Evolutionary conservation across 2,329 filamentous ascomycete genomes (phyloP).

Genomic region (Dendryphion nanum): DNA sequence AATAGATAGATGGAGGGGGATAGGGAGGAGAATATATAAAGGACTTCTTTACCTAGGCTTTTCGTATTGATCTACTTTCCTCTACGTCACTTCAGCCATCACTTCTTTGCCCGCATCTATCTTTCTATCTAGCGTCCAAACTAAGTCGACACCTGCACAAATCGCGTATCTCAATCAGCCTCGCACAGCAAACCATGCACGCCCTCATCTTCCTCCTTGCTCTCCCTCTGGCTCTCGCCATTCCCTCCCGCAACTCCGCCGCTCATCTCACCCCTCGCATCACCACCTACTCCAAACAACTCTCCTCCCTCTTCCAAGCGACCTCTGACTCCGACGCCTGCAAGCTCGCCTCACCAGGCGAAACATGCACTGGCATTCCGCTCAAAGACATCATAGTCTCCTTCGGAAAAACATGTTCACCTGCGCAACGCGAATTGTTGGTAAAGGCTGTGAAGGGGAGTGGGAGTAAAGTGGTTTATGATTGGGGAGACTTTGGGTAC

Average conservation of each 20-base stretch:
- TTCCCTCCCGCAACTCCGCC: background rate
- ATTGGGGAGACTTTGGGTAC: constrained; percentile 13
- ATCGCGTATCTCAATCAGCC: no score
- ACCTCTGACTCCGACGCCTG: constrained; percentile 8
- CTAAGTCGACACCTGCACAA: no score
- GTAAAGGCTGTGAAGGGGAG: constrained; percentile 9
- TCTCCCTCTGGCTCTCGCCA: constrained; percentile 1
- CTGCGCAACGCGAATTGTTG: constrained; percentile 8
- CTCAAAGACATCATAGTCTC: constrained; percentile 17
- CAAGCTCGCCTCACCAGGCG: constrained; percentile 6
- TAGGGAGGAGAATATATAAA: no score
- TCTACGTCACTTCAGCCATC: no score
- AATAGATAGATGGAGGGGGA: no score
- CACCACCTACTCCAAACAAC: constrained; percentile 1
- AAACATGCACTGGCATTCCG: constrained; percentile 12
- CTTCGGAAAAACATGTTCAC: constrained; percentile 5
- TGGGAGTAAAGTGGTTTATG: constrained; percentile 10
- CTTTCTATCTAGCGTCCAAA: no score
- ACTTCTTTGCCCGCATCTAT: no score
- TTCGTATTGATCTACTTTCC: no score
- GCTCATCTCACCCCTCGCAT: background rate
- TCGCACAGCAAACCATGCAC: constrained; percentile 5
- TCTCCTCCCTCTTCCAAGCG: background rate
- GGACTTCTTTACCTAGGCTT: no score
- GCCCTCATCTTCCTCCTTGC: constrained; percentile 3